A percentile compares a stretch with the other conserved stretches of the same genome.
phyloP scores from a whole-genome alignment of 208 protist species.

The Wallacemonas sp. region DNA sequence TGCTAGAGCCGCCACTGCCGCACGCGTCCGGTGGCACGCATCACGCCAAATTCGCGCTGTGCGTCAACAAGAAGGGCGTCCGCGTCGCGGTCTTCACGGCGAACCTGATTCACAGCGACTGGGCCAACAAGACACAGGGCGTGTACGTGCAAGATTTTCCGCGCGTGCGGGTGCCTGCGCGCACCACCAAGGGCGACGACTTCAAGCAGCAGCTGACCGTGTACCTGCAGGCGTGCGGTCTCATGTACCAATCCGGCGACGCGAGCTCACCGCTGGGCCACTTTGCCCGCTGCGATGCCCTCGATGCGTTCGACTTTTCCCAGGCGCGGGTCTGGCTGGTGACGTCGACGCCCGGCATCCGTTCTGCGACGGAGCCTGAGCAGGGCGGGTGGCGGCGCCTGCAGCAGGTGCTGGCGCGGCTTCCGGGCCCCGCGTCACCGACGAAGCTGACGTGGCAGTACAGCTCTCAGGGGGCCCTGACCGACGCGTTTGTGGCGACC shows the following conservation, averaged over 20 bases:
- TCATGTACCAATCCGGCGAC: neutral
- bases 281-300: slow-evolving; percentile 33
- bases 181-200: slow-evolving; percentile 24
- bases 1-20: slow-evolving; percentile 67
- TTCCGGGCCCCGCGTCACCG: neutral
- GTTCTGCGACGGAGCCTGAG: slow-evolving; percentile 21
- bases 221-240: slow-evolving; percentile 34
- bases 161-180: neutral
- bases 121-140: slow-evolving; percentile 69
- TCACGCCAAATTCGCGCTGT: slow-evolving; percentile 78
- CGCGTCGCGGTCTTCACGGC: slow-evolving; percentile 72
- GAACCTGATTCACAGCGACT: slow-evolving; percentile 77
- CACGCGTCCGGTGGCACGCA: slow-evolving; percentile 82
- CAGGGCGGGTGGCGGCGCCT: slow-evolving; percentile 42
- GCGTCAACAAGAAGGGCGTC: slow-evolving; percentile 56
- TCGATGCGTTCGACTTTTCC: slow-evolving; percentile 66
- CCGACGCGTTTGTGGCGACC: slow-evolving; percentile 42
- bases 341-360: slow-evolving; percentile 61
- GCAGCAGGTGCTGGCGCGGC: slow-evolving; percentile 3
- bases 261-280: slow-evolving; percentile 22
- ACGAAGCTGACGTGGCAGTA: slow-evolving; percentile 77
- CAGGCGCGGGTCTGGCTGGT: slow-evolving; percentile 60
- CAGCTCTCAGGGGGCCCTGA: slow-evolving; percentile 77
- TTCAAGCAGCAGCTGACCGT: slow-evolving; percentile 47
- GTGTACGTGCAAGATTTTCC: slow-evolving; percentile 89